A percentile compares a stretch with the other conserved stretches of the same genome.
Evolutionary conservation across 441 rosid species (phyloP).

Genomic region (Viola pubescens): DNA sequence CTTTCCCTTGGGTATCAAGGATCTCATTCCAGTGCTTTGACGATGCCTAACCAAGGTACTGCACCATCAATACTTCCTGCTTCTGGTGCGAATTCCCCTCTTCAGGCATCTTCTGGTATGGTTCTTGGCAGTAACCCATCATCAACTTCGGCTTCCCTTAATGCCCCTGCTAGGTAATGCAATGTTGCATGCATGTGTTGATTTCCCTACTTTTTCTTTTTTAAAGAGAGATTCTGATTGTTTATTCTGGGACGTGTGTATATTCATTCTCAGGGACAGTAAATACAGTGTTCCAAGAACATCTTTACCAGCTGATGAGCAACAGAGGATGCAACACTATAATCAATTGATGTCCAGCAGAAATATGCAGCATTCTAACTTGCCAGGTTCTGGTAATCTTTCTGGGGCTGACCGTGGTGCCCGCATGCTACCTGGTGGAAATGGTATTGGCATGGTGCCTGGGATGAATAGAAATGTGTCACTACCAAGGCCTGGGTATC

Average conservation of each 20-base stretch:
- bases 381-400: slow-evolving; percentile 60
- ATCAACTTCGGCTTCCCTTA: slow-evolving; percentile 55
- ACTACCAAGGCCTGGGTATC: slow-evolving; percentile 74
- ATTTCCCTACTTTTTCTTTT: neutral
- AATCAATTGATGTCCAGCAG: slow-evolving; percentile 66
- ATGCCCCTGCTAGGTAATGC: slow-evolving; percentile 65
- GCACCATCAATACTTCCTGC: slow-evolving; percentile 46
- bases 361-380: slow-evolving; percentile 64
- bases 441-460: slow-evolving; percentile 56
- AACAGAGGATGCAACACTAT: slow-evolving; percentile 63
- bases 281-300: slow-evolving; percentile 66
- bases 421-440: slow-evolving; percentile 66
- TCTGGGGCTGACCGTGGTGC: slow-evolving; percentile 67
- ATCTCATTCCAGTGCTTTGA: slow-evolving; percentile 47
- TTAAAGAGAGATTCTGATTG: slow-evolving; percentile 7
- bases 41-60: slow-evolving; percentile 60
- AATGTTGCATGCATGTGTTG: slow-evolving; percentile 8
- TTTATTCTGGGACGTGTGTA: slow-evolving; percentile 9
- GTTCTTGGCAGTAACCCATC: slow-evolving; percentile 51
- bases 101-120: slow-evolving; percentile 59
- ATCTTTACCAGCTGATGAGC: slow-evolving; percentile 74
- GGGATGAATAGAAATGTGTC: slow-evolving; percentile 73
- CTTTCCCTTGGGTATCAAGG: slow-evolving; percentile 57
- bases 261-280: slow-evolving; percentile 53
- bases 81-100: slow-evolving; percentile 56